phyloP scores from a whole-genome alignment of 1,284 basidiomycete species.

The Ceratorhiza oryzae-sativae region DNA sequence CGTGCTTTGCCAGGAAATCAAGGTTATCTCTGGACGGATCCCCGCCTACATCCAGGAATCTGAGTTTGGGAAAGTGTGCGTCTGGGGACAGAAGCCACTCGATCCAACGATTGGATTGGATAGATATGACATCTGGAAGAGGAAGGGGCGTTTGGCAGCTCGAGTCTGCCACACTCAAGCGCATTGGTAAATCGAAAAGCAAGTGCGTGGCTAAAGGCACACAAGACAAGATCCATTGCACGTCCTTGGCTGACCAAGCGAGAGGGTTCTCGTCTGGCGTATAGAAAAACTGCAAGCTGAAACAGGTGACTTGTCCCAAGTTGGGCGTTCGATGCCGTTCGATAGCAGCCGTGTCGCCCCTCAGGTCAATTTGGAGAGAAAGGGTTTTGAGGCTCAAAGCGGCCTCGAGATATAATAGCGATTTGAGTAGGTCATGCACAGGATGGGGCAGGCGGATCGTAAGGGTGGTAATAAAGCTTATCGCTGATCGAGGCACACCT shows the following conservation, averaged over 20 bases:
- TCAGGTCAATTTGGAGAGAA: not conserved
- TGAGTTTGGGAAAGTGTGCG: not conserved
- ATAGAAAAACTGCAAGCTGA: not conserved
- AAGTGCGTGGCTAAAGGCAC: not conserved
- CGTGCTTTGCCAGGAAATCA: not conserved
- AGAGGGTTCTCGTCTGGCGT: not conserved
- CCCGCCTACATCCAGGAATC: constrained; percentile 1
- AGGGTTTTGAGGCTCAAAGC: not conserved
- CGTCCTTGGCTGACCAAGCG: not conserved
- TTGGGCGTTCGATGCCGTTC: not conserved
- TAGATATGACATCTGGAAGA: not conserved
- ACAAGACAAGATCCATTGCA: constrained; percentile 5
- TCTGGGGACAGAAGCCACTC: not conserved
- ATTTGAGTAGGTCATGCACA: not conserved
- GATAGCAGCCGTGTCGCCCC: not conserved
- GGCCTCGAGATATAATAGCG: not conserved
- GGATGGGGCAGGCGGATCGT: not conserved
- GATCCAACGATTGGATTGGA: constrained; percentile 5
- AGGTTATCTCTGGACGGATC: constrained; percentile 6
- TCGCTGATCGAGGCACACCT: not conserved
- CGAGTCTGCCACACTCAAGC: not conserved
- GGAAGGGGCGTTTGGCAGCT: not conserved
- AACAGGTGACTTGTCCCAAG: not conserved
- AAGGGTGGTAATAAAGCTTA: not conserved
- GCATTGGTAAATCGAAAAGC: not conserved